Evolutionary conservation across 192 early-diverging fungal genomes (phyloP).

Genomic region (Coemansia sp.): DNA sequence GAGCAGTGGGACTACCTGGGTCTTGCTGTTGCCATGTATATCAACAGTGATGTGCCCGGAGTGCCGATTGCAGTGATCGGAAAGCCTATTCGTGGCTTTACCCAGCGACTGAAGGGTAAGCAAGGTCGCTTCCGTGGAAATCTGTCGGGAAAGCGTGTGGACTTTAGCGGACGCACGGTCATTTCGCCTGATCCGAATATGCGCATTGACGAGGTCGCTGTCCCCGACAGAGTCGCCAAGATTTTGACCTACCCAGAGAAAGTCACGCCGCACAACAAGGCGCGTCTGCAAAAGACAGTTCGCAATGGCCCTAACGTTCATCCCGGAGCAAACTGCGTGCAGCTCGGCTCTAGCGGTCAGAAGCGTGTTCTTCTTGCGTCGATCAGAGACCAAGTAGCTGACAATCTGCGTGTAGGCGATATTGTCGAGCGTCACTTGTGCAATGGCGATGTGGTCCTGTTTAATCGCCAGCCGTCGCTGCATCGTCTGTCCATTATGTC

Average conservation of each 20-base stretch:
- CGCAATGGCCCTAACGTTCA: conserved; percentile 86
- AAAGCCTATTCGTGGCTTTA: conserved; percentile 83
- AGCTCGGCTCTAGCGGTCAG: conserved; percentile 53
- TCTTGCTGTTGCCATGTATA: conserved; percentile 92
- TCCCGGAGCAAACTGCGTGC: conserved; percentile 91
- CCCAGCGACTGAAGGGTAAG: conserved; percentile 98
- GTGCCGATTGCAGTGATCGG: conserved; percentile 65
- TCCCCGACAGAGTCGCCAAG: conserved; percentile 88
- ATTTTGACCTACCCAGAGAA: conserved; percentile 95
- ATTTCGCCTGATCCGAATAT: conserved; percentile 99
- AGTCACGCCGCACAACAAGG: conserved; percentile 88
- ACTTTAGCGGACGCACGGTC: conserved; percentile 98
- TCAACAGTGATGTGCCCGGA: conserved; percentile 94
- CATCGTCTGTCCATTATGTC: conserved; percentile 98
- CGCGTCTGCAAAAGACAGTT: conserved; percentile 72
- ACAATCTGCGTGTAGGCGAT: conserved; percentile 83
- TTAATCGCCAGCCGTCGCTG: conserved; percentile 98
- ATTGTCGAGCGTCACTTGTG: conserved; percentile 92
- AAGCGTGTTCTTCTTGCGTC: conserved; percentile 75
- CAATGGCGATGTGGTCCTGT: conserved; percentile 94
- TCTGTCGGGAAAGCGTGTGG: conserved; percentile 97
- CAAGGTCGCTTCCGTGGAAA: conserved; percentile 99
- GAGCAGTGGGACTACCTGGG: conserved; percentile 98
- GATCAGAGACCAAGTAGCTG: conserved; percentile 68
- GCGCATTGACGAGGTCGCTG: conserved; percentile 94